Conservation (phyloP, 805 yeast species). For the Candida boleticola region DNA sequence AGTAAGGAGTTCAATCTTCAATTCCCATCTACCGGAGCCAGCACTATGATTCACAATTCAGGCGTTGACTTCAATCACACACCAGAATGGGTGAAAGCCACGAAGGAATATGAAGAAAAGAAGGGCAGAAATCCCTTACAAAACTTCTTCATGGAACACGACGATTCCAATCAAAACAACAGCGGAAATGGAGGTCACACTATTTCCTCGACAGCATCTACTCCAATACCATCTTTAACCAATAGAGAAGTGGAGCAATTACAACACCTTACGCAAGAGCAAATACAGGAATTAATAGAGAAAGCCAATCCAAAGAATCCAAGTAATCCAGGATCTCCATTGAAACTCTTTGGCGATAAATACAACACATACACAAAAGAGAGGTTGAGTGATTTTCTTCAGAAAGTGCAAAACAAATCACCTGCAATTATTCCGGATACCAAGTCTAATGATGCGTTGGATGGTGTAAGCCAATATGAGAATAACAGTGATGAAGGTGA, state of each 20-base stretch:
- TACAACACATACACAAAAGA: constrained; percentile 43
- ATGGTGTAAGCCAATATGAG: background rate
- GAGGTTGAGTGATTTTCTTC: constrained; percentile 24
- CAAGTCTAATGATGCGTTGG: background rate
- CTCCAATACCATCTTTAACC: constrained; percentile 27
- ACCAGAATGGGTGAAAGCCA: constrained; percentile 36
- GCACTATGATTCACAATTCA: constrained; percentile 34
- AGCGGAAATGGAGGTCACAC: constrained; percentile 14
- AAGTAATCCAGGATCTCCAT: constrained; percentile 37
- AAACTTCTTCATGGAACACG: constrained; percentile 25
- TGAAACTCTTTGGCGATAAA: constrained; percentile 36
- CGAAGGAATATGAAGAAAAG: constrained; percentile 25
- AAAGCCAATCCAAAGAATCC: background rate
- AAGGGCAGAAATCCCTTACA: constrained; percentile 21
- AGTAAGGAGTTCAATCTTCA: constrained; percentile 14
- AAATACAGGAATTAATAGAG: constrained; percentile 1
- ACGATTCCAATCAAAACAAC: constrained; percentile 9
- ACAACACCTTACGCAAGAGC: constrained; percentile 2
- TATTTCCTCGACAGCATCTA: constrained; percentile 34
- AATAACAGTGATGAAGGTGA: background rate
- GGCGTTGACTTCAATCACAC: constrained; percentile 15
- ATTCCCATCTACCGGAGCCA: constrained; percentile 14
- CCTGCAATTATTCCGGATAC: background rate
- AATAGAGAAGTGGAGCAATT: background rate
- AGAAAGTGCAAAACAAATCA: constrained; percentile 19